phyloP scores from a whole-genome alignment of 225 moss, liverwort and hornwort species.

The Pseudoscleropodium purum region DNA sequence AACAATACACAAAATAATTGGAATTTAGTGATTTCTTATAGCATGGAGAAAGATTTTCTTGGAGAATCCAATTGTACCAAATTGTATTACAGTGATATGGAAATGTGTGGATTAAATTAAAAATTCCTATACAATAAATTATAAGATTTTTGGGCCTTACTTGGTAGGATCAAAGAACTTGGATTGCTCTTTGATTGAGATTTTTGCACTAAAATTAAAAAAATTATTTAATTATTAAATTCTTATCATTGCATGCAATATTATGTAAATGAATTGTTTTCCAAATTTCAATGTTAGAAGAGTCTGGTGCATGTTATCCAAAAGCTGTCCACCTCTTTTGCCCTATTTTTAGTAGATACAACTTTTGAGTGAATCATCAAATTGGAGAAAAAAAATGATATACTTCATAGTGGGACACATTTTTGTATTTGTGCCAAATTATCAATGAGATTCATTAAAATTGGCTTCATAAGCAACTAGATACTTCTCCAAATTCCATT shows the following conservation, averaged over 20 bases:
- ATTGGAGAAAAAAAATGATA: not conserved
- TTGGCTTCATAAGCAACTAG: not conserved
- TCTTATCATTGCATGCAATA: not conserved
- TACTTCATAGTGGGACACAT: accelerated
- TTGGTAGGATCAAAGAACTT: not conserved
- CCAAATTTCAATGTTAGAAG: not conserved
- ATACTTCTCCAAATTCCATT: not conserved
- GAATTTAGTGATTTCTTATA: too few relatives aligned
- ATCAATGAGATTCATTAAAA: not conserved
- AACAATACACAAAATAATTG: not conserved
- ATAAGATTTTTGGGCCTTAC: not conserved
- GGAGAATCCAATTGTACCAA: not conserved
- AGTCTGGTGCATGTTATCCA: not conserved
- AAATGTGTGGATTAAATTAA: not conserved
- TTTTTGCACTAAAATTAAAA: not conserved
- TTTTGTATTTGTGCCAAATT: not conserved
- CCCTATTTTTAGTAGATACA: not conserved
- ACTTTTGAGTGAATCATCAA: not conserved
- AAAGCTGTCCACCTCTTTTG: not conserved
- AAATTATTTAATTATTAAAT: too few relatives aligned
- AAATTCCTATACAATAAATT: not conserved
- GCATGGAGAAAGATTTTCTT: not conserved
- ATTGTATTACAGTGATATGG: accelerated
- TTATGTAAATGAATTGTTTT: not conserved
- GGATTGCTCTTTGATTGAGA: not conserved